Evolutionary conservation across 1,139 yeast species (phyloP).

Genomic region (Eremothecium coryli): DNA sequence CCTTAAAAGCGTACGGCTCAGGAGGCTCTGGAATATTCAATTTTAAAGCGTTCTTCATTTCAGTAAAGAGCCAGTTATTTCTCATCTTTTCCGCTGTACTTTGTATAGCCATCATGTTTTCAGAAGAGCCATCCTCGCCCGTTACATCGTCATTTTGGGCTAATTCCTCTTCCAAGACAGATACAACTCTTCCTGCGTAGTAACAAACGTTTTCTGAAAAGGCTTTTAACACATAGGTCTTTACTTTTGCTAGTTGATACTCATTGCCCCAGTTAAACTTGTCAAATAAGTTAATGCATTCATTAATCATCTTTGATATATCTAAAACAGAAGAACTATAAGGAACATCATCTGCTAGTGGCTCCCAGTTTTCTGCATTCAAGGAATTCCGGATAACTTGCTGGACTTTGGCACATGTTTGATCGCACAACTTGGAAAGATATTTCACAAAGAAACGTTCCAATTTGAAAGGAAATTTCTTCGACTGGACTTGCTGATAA

Average conservation of each 20-base stretch:
- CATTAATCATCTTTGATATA: slow-evolving; percentile 53
- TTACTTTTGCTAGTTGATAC: slow-evolving; percentile 49
- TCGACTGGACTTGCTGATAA: slow-evolving; percentile 41
- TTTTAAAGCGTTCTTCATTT: slow-evolving; percentile 38
- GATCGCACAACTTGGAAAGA: slow-evolving; percentile 47
- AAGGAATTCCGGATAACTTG: slow-evolving; percentile 48
- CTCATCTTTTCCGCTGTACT: slow-evolving; percentile 35
- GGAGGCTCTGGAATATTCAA: slow-evolving; percentile 35
- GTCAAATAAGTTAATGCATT: slow-evolving; percentile 46
- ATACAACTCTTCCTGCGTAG: slow-evolving; percentile 44
- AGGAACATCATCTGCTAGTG: slow-evolving; percentile 37
- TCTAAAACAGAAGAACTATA: slow-evolving; percentile 57
- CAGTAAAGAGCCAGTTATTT: slow-evolving; percentile 39
- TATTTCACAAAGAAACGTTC: slow-evolving; percentile 55
- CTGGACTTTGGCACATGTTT: slow-evolving; percentile 41
- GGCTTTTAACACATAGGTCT: slow-evolving; percentile 50
- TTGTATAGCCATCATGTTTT: slow-evolving; percentile 30
- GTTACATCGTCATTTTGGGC: slow-evolving; percentile 33
- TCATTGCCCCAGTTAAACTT: slow-evolving; percentile 54
- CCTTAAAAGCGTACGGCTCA: slow-evolving; percentile 52
- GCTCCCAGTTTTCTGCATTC: slow-evolving; percentile 46
- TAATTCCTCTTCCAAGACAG: slow-evolving; percentile 42
- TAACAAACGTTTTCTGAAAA: slow-evolving; percentile 51
- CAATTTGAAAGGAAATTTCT: slow-evolving; percentile 43
- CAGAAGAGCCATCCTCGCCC: slow-evolving; percentile 27